Evolutionary conservation across 1,284 basidiomycete species (phyloP), one percentile per base, ranked within the genome.

Genomic region (Ganoderma multipileum): DNA sequence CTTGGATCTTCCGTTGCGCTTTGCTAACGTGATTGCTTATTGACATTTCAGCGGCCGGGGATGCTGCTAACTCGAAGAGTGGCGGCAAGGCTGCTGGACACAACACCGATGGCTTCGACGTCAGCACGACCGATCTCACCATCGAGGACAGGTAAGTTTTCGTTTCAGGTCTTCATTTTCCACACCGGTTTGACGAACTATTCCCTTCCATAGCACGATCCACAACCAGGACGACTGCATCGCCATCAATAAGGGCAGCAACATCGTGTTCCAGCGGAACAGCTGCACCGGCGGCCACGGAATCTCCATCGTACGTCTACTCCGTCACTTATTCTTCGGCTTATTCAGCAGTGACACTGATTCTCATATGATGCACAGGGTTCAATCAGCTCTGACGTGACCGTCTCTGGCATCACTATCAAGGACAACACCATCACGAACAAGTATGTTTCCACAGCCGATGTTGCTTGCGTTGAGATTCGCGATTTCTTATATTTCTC

Each of bases 221-320:
- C 72, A 71, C 66, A 79, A 79, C 68, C 78, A 90, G 81, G 89
- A 91, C 68, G 89, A 91, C 73, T 91, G 89, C 69, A 76, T 91
- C 44, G 87, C 89, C 12, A 87, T 91, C 75, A 89, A 88, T 76
- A 78, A 77, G 55, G 89, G 89, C 9, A 79, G 80, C 39, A 87
- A 86, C 76, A 87, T 91, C 68, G 73, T 83, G 57, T 87, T 90
- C 76, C 79, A 82, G 64, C 76, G 85, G 33, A 89, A 87, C 75
- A 83, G 81, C 33, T 91, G 90, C 76, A 79, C 79, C 1, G 81
- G 82, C 16, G 88, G 89, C 7, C 89, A 91, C 67, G 89, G 90
- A 41, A 85, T 89, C 67, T 89, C 87, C 5, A 82, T 91, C 30
- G 81, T 77, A 68, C 18, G 61, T 39, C 44, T 20, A 18, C 52